Conservation (phyloP, 2,329 filamentous ascomycete species). For the Aureobasidium sp. region DNA sequence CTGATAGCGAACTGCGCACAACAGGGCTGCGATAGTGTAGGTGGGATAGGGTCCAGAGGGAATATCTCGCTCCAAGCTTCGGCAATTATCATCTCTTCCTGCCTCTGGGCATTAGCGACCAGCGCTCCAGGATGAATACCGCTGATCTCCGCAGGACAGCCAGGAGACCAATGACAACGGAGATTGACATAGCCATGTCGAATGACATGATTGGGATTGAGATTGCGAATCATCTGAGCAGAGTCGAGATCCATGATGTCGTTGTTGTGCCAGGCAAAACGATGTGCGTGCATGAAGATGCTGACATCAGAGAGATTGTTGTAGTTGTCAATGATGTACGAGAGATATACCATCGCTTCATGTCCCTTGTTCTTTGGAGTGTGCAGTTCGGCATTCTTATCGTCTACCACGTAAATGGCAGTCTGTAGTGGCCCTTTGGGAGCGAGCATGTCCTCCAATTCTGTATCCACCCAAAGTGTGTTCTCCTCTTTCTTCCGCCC, state of each 20-base stretch:
- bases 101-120: slow-evolving; percentile 30
- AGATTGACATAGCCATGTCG: slow-evolving; percentile 50
- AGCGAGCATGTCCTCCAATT: slow-evolving; percentile 39
- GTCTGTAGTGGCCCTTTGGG: slow-evolving; percentile 30
- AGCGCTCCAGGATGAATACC: slow-evolving; percentile 35
- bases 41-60: slow-evolving; percentile 40
- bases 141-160: slow-evolving; percentile 49
- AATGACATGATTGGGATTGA: slow-evolving; percentile 41
- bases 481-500: slow-evolving; percentile 47
- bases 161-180: slow-evolving; percentile 48
- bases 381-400: slow-evolving; percentile 40
- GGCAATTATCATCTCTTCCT: slow-evolving; percentile 39
- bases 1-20: slow-evolving; percentile 59
- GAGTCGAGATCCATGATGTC: slow-evolving; percentile 40
- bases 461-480: slow-evolving; percentile 47
- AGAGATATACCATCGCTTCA: slow-evolving; percentile 57
- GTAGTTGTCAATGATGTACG: slow-evolving; percentile 57
- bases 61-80: slow-evolving; percentile 43
- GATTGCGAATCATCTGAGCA: slow-evolving; percentile 37
- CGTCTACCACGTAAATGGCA: slow-evolving; percentile 48
- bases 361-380: slow-evolving; percentile 54
- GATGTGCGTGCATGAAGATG: slow-evolving; percentile 57
- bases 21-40: slow-evolving; percentile 53
- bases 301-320: slow-evolving; percentile 51
- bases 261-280: slow-evolving; percentile 53